A percentile compares a stretch with the other conserved stretches of the same genome.
Conservation (phyloP, 2,329 filamentous ascomycete species). For the Stemphylium vesicarium region DNA sequence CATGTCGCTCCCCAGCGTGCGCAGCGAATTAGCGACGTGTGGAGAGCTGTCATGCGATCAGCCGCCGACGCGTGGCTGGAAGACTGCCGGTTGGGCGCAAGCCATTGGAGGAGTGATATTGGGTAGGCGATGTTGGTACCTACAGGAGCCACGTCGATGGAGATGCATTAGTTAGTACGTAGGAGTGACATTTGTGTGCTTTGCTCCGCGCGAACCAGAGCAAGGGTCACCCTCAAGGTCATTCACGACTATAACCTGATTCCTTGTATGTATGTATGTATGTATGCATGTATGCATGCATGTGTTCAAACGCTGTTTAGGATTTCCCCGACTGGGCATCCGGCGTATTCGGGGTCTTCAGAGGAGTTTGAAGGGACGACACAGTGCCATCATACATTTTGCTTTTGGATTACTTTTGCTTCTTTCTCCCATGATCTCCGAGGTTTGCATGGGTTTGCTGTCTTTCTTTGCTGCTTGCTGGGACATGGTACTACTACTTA, state of each 20-base stretch:
- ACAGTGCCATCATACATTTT: not conserved
- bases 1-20: too few species aligned
- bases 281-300: too few species aligned
- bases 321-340: not conserved
- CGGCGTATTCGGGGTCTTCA: too few species aligned
- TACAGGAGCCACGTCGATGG: constrained; percentile 33
- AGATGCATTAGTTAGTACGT: constrained; percentile 11
- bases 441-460: too few species aligned
- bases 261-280: not conserved
- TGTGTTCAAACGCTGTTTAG: not conserved
- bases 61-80: constrained; percentile 35
- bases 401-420: too few species aligned
- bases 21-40: constrained; percentile 8
- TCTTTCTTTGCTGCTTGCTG: too few species aligned
- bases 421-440: too few species aligned
- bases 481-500: too few species aligned
- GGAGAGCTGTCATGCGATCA: constrained; percentile 5
- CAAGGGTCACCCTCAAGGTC: too few species aligned
- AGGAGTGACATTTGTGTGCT: too few species aligned
- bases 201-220: too few species aligned
- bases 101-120: not conserved
- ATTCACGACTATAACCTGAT: not conserved
- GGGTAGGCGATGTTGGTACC: constrained; percentile 7
- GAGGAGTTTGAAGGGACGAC: not conserved
- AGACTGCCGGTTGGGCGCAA: constrained; percentile 38